Base-by-base conservation (phyloP, 768 basidiomycete genomes). In the Paxillus rubicundulus region DNA sequence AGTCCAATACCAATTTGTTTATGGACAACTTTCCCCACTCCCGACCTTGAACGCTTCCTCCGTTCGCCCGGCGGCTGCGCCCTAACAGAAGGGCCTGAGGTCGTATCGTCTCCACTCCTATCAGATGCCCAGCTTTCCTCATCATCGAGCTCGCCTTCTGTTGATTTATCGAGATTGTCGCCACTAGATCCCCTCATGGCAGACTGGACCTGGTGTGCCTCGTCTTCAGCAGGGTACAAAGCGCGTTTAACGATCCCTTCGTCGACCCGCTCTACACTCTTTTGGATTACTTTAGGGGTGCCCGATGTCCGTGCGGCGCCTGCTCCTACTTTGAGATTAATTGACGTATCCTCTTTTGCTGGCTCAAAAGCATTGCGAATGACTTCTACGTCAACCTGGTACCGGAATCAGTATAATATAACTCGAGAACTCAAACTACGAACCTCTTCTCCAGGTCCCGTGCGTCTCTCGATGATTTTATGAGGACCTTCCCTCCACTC, bases 401-500 rank as follows among this genome's bases (percentile, higher is more conserved):
- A 49, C 27, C 36, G 32, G 50, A n/a, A 46, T 68, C 24, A 65
- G 60, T 49, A 52, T 44, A 18, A 43, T n/a, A 56, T 46, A 32
- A 20, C 36, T 41, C 34, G n/a, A 33, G 10, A 21, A 42, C 17
- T n/a, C 13, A 17, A 18, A 45, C 28, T 12, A 46, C 80, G n/a
- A 50, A 89, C 88, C 73, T 89, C 89, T 51, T 82, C 81, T 20
- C 83, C 85, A 4, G 80, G 79, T 2, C 79, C 79, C 5, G 58
- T 62, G 9, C 78, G 77, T 34, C 78, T 72, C 62, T 93, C 91
- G 28, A 90, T 72, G 41, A 93, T 66, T 30, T 74, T 74, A 63
- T 86, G 79, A 28, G 79, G 74, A 3, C 88, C 88, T 62, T 93
- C 89, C 62, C 76, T 75, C 84, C 87, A 92, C 61, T 89, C 85